Evolutionary conservation across 306 rosid species (phyloP).

Genomic region (Adenanthera pavonina): DNA sequence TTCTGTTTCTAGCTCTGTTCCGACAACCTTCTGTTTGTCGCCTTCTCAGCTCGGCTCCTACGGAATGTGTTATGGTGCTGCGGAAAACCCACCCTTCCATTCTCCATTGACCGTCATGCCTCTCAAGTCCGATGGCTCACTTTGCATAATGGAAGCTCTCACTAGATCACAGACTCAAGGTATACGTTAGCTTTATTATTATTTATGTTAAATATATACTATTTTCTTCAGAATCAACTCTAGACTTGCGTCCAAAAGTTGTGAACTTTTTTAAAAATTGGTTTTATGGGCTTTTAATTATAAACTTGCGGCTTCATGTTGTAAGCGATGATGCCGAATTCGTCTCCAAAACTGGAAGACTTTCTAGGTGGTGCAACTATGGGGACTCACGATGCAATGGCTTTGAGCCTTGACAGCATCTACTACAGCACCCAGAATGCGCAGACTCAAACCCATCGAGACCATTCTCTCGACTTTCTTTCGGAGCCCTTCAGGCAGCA

Average conservation of each 20-base stretch:
- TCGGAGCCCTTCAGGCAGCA: constrained; percentile 61
- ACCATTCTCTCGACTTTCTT: constrained; percentile 49
- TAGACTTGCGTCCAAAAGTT: neutral
- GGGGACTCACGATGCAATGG: constrained; percentile 74
- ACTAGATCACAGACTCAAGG: constrained; percentile 77
- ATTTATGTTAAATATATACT: neutral
- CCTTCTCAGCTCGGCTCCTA: constrained; percentile 52
- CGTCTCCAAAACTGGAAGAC: constrained; percentile 91
- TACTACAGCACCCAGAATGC: constrained; percentile 58
- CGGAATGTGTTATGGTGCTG: constrained; percentile 61
- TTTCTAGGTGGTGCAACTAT: constrained; percentile 84
- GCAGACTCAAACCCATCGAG: constrained; percentile 48
- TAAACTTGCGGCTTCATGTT: neutral
- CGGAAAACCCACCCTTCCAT: constrained; percentile 52
- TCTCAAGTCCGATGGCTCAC: constrained; percentile 91
- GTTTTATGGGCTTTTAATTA: neutral
- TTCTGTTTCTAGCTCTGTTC: constrained; percentile 45
- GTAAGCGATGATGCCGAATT: constrained; percentile 63
- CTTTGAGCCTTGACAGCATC: constrained; percentile 80
- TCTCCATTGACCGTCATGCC: constrained; percentile 88
- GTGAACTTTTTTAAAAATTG: neutral
- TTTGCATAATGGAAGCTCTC: constrained; percentile 88
- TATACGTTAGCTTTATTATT: neutral
- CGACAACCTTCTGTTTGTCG: constrained; percentile 55
- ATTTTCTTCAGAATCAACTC: neutral